Conservation (phyloP, 2,329 filamentous ascomycete genomes). For the Daldinia sp. region DNA sequence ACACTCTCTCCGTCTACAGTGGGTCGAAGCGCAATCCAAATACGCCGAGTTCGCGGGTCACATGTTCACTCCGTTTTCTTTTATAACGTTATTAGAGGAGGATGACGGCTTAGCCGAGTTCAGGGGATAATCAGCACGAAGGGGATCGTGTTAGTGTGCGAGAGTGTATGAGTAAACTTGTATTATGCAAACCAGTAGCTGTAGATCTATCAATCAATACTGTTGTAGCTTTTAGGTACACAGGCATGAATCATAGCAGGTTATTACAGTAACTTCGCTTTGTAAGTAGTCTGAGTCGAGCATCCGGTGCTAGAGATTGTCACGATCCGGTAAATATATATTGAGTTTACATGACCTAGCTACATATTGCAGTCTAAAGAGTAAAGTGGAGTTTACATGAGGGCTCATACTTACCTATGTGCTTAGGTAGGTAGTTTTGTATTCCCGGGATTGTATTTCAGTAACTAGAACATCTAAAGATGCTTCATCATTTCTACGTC, state of each 20-base stretch:
- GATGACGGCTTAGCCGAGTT: conserved; percentile 62
- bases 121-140: conserved; percentile 45
- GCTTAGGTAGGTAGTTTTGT: too few relatives aligned
- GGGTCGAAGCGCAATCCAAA: conserved; percentile 89
- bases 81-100: conserved; percentile 78
- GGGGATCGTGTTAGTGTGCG: neutral
- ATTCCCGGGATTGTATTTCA: too few relatives aligned
- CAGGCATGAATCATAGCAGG: neutral
- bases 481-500: too few relatives aligned
- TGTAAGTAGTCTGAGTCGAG: neutral
- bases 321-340: too few relatives aligned
- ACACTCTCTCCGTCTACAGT: conserved; percentile 81
- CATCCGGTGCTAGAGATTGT: neutral
- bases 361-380: too few relatives aligned
- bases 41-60: conserved; percentile 84
- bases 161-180: conserved; percentile 33
- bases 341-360: too few relatives aligned
- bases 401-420: too few relatives aligned
- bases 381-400: too few relatives aligned
- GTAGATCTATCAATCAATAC: conserved; percentile 32
- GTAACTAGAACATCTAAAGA: too few relatives aligned
- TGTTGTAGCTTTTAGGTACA: conserved; percentile 16
- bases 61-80: conserved; percentile 83
- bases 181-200: conserved; percentile 32
- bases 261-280: neutral